Percentiles rank a stretch among this genome's conserved stretches.
These are phyloP conservation scores for Solanum chmielewskii DNA, from an alignment of 257 asterid species.

Conservation along the genomic window DNA sequence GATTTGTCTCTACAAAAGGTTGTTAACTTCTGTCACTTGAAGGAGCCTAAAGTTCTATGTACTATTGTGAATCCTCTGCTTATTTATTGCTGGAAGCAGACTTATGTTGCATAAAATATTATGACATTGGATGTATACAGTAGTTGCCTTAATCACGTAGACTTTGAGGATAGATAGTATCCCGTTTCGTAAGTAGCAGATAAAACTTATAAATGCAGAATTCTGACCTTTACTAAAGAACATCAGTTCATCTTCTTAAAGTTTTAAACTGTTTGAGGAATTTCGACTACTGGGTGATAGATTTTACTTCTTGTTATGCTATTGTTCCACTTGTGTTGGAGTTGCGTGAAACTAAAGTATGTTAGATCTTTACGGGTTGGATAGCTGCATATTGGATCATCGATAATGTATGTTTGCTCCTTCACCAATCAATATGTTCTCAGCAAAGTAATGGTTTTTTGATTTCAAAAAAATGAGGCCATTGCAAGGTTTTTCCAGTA, in stretches of 20 bases:
- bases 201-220: not conserved
- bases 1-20: not conserved
- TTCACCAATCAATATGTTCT: not conserved
- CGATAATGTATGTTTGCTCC: not conserved
- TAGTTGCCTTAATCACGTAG: not conserved
- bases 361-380: not conserved
- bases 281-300: not conserved
- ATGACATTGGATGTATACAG: not conserved
- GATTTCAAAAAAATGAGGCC: not conserved
- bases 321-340: not conserved
- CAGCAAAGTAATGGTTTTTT: not conserved
- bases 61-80: not conserved
- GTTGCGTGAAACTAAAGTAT: not conserved
- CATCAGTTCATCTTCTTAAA: not conserved
- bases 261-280: not conserved
- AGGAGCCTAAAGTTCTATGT: not conserved
- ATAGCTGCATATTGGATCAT: not conserved
- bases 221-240: not conserved
- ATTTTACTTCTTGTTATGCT: not conserved
- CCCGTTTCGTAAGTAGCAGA: not conserved
- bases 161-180: not conserved
- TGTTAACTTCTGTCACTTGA: not conserved
- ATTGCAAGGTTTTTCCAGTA: not conserved
- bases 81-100: not conserved
- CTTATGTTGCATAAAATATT: not conserved